Evolutionary conservation across 768 basidiomycete genomes (phyloP), one percentile per base, ranked within the genome.

Genomic region (Lepiota venenata): DNA sequence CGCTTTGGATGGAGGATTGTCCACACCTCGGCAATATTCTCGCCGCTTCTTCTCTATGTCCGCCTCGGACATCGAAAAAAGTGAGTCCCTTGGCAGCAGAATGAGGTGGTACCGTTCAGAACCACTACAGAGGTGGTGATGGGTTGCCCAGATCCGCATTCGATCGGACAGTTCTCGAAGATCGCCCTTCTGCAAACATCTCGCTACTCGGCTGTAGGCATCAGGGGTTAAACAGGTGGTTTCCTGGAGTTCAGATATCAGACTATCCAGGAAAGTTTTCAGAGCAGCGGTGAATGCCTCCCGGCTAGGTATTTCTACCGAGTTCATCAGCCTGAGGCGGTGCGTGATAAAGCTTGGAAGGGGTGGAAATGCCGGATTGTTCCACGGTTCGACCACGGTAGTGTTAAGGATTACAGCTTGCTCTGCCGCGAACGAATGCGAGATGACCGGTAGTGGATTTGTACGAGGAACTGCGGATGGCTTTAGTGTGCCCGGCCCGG

Each of bases 101-200:
- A 88, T 71, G 38, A 87, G 73, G 53, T 78, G 73, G 58, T 75
- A 74, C 58, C 78, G 82, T 42, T 78, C 73, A 18, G 85, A 86
- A 15, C 85, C 86, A 35, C 79, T 71, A 52, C 79, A 79, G 41
- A 86, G 70, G 55, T 84, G 83, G 61, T 88, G 85, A 60, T 79
- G 77, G 15, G 72, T 64, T 12, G 75, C 63, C 86, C 86, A 88
- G 56, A 77, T 73, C 47, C 71, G 74, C 69, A 74, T 56, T 14
- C 68, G 62, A 8, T 64, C 60, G 2, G 75, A 69, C 27, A 78
- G 59, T 18, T 72, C 73, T 2, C 68, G 68, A 10, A 61, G 59
- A 50, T 74, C 67, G 9, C 80, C 79, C 27, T 61, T 66, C 3
- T 75, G 67, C 44, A 88, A 67, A 38, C 70, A 78, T 47, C 69